Evolutionary conservation across 2,329 filamentous ascomycete species (phyloP).

Genomic region (Emericellopsis atlantica): DNA sequence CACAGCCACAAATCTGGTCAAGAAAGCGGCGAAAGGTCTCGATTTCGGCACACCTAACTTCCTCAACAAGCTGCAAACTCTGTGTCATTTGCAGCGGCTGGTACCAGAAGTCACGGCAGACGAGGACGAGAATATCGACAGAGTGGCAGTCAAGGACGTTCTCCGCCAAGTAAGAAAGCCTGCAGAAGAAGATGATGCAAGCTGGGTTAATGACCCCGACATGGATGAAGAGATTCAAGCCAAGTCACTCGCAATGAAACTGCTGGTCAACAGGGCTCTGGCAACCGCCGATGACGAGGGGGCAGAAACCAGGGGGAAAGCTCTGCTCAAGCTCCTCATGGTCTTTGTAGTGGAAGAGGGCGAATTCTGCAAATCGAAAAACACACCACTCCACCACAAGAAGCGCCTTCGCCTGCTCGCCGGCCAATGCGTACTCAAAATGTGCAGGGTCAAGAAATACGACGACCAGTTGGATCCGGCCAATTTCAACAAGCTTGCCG

Average conservation of each 20-base stretch:
- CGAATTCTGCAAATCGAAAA: slow-evolving; percentile 62
- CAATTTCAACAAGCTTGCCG: slow-evolving; percentile 72
- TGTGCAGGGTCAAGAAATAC: slow-evolving; percentile 64
- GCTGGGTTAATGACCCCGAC: slow-evolving; percentile 55
- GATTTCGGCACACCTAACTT: slow-evolving; percentile 62
- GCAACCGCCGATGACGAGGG: slow-evolving; percentile 37
- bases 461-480: slow-evolving; percentile 61
- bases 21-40: slow-evolving; percentile 63
- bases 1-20: slow-evolving; percentile 71
- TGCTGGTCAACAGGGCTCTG: slow-evolving; percentile 75
- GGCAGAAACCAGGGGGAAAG: slow-evolving; percentile 43
- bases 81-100: slow-evolving; percentile 65
- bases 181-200: slow-evolving; percentile 41
- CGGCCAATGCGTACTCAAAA: slow-evolving; percentile 69
- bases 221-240: slow-evolving; percentile 72
- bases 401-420: slow-evolving; percentile 72
- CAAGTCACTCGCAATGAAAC: slow-evolving; percentile 73
- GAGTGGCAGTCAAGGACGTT: slow-evolving; percentile 64
- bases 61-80: slow-evolving; percentile 58
- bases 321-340: slow-evolving; percentile 69
- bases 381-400: slow-evolving; percentile 68
- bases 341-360: slow-evolving; percentile 64
- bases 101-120: slow-evolving; percentile 62
- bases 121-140: slow-evolving; percentile 62
- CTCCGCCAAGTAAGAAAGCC: slow-evolving; percentile 57